Evolutionary conservation across 1,139 yeast genomes (phyloP).

Genomic region (Sugiyamaella japonica): DNA sequence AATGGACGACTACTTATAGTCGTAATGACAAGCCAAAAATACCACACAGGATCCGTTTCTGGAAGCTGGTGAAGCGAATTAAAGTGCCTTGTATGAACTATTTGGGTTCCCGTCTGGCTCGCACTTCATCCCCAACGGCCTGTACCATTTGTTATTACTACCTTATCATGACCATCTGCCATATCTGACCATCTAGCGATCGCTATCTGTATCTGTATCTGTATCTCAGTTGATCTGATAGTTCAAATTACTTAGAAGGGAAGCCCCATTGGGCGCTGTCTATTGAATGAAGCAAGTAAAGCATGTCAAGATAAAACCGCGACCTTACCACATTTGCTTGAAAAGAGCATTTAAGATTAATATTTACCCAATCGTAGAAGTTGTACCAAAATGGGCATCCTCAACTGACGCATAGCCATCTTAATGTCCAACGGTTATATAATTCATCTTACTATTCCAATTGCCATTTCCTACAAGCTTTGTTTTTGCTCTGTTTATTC

Average conservation of each 20-base stretch:
- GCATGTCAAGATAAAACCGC: background rate
- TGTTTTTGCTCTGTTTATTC: too few species aligned
- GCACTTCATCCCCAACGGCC: too few species aligned
- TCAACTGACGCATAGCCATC: background rate
- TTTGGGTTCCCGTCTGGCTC: background rate
- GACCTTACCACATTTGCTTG: background rate
- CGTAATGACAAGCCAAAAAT: background rate
- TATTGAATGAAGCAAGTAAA: background rate
- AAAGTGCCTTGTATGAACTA: background rate
- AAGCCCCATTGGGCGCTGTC: background rate
- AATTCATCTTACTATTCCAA: too few species aligned
- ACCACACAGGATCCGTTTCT: background rate
- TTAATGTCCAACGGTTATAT: too few species aligned
- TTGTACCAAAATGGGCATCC: background rate
- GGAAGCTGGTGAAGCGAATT: constrained; percentile 2
- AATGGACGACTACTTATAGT: background rate
- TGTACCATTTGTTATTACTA: too few species aligned
- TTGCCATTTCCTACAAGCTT: too few species aligned
- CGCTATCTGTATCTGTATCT: background rate
- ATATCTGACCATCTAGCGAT: background rate
- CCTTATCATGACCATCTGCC: background rate
- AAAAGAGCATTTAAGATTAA: background rate
- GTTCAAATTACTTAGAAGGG: background rate
- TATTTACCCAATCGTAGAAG: background rate
- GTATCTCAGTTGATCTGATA: background rate